Conservation (phyloP, 2,329 filamentous ascomycete genomes). For the Cercospora brassicicola region DNA sequence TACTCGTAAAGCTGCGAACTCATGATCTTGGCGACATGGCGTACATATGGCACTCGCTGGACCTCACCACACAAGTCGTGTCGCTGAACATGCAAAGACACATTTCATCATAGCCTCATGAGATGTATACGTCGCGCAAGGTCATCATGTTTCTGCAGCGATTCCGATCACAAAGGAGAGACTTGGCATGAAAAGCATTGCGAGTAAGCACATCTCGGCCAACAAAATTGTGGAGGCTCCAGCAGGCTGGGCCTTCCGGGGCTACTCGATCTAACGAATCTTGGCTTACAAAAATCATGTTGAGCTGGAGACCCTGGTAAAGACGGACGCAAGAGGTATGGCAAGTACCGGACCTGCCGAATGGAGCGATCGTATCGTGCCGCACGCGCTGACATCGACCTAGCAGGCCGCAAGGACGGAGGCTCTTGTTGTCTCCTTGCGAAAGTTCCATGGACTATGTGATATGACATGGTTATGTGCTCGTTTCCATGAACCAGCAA, state of each 20-base stretch:
- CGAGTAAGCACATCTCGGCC: neutral
- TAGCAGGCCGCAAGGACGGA: neutral
- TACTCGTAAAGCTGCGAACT: neutral
- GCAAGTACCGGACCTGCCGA: neutral
- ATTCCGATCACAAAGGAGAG: neutral
- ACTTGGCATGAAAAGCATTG: neutral
- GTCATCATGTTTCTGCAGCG: neutral
- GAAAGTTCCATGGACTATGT: neutral
- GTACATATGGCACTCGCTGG: neutral
- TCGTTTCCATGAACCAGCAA: neutral
- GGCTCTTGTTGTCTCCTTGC: neutral
- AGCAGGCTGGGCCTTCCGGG: neutral
- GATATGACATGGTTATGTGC: neutral
- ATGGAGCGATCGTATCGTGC: neutral
- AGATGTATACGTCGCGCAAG: neutral
- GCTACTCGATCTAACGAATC: neutral
- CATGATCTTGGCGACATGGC: neutral
- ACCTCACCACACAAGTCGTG: neutral
- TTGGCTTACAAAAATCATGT: neutral
- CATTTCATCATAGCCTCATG: neutral
- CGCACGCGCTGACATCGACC: neutral
- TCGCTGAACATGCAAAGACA: neutral
- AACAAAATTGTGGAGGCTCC: neutral
- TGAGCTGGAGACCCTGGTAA: neutral
- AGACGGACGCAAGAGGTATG: neutral